Evolutionary conservation across 306 rosid species (phyloP), one percentile per base, ranked within the genome.

Genomic region (Cotoneaster glaucophyllus): DNA sequence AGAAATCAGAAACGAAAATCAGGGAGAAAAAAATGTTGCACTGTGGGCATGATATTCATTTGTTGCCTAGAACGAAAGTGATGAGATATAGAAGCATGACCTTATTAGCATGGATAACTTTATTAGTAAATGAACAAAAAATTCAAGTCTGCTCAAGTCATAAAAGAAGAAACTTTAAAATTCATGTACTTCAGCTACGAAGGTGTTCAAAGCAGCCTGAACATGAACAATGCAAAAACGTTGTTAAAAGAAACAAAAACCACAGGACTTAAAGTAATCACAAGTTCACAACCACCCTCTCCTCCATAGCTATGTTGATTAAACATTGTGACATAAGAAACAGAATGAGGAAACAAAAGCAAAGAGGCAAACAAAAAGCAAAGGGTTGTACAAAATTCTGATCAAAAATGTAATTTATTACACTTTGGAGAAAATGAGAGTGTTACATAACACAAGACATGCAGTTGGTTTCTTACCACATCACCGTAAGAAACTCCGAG

Each of bases 401-500:
- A 34, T 8, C 1, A 34, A 34, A 32, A 34, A 5, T 34, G 39
- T 34, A 34, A 5, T 34, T 34, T 34, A 34, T 1, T 34, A 34
- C 2, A 34, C 5, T 34, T 34, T 34, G 39, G 39, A 0, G 4
- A 39, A 39, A 41, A 41, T 41, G 44, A 41, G 44, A 41, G 44
- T 41, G 12, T 41, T 9, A 14, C 18, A 70, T 58, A 58, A 59
- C 31, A 1, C 26, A 3, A 25, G 5, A 25, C 9, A 59, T 1
- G 15, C 11, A 48, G 12, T 70, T 34, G 12, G 22, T n/a, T 34
- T 61, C 80, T 18, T 22, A 93, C 98, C 89, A 93, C 94, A 56
- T 91, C 81, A 1, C 84, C 84, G 3, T 74, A 79, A 70, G 93
- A 84, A 80, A 88, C 69, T 57, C 86, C 89, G 28, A 85, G 78